Evolutionary conservation across 2,329 filamentous ascomycete genomes (phyloP).

Genomic region (Sphaerulina vaccinii): DNA sequence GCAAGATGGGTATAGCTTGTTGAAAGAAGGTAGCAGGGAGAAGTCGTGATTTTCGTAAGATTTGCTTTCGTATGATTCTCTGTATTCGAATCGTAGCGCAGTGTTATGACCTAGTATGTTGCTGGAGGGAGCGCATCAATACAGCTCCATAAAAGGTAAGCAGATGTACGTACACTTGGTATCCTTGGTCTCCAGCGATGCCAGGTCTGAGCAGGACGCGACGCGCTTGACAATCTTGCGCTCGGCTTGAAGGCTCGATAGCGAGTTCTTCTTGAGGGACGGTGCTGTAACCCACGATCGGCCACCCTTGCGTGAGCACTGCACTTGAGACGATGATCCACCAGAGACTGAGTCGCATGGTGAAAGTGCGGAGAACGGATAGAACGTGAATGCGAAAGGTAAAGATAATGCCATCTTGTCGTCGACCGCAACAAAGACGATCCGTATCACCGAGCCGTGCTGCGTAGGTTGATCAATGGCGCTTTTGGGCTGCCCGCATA

Average conservation of each 20-base stretch:
- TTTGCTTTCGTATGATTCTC: neutral
- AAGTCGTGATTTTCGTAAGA: neutral
- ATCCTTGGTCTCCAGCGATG: constrained; percentile 1
- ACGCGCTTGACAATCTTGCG: neutral
- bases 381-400: constrained; percentile 1
- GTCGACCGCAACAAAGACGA: neutral
- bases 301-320: neutral
- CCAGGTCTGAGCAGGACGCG: neutral
- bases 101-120: neutral
- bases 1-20: neutral
- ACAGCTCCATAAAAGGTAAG: neutral
- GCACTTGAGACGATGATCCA: neutral
- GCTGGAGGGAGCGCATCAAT: neutral
- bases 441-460: neutral
- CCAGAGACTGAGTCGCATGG: neutral
- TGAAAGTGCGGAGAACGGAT: neutral
- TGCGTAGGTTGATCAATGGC: constrained; percentile 5
- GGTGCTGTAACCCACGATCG: constrained; percentile 4
- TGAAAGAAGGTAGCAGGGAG: neutral
- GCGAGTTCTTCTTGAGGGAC: constrained; percentile 2
- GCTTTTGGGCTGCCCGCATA: neutral
- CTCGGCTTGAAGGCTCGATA: neutral
- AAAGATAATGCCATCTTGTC: constrained; percentile 8
- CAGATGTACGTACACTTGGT: neutral
- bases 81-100: neutral